Evolutionary conservation across 179 eudicot species (phyloP).

Genomic region (Carnegiea gigantea): DNA sequence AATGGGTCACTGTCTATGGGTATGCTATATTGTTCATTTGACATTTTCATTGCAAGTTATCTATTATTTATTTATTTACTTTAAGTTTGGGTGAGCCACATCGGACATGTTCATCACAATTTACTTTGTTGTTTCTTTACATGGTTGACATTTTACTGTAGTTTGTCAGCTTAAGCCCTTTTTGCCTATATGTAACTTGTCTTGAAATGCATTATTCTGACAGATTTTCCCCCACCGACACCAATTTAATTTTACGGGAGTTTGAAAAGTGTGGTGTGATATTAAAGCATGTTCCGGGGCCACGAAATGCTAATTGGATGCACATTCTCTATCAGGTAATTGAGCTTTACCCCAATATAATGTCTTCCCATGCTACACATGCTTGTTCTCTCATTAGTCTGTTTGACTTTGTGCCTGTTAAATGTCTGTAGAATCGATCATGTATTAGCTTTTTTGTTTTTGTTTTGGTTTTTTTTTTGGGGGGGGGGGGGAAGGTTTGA

Average conservation of each 20-base stretch:
- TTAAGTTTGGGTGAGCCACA: neutral
- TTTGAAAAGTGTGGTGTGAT: conserved; percentile 93
- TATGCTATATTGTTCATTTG: conserved; percentile 27
- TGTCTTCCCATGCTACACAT: neutral
- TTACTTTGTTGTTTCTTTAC: neutral
- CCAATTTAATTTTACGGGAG: conserved; percentile 86
- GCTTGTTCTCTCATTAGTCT: conserved; percentile 4
- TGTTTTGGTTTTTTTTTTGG: neutral
- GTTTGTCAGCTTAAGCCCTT: neutral
- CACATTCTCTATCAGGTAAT: conserved; percentile 90
- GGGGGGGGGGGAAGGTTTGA: neutral
- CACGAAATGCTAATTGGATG: conserved; percentile 95
- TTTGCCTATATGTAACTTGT: neutral
- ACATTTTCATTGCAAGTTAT: neutral
- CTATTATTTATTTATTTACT: neutral
- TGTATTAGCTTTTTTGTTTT: neutral
- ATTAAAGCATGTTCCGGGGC: conserved; percentile 86
- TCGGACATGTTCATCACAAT: neutral
- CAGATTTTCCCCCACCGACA: conserved; percentile 91
- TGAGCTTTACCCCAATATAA: neutral
- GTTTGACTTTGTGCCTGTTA: conserved; percentile 9
- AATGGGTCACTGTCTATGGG: conserved; percentile 99
- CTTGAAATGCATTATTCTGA: neutral
- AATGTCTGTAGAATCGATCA: neutral
- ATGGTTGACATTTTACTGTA: neutral